A percentile compares a stretch with the other conserved stretches of the same genome.
Conservation (phyloP, 805 yeast species). For the Metschnikowia lochheadii region DNA sequence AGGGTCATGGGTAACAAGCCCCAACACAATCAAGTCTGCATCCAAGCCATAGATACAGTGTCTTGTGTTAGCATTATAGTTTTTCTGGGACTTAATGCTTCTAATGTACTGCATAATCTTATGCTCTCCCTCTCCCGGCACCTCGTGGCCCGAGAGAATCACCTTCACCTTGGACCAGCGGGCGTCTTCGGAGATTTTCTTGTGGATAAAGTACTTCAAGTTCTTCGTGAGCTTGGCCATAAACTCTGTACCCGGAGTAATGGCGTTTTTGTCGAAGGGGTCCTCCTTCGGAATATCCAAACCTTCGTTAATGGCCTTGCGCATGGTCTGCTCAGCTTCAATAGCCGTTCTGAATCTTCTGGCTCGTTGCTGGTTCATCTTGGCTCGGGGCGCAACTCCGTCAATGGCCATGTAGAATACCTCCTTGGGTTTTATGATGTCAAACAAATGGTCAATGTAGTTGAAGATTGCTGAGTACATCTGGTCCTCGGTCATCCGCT, state of each 20-base stretch:
- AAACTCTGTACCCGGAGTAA: conserved; percentile 96
- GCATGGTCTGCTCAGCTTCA: conserved; percentile 79
- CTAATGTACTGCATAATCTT: conserved; percentile 93
- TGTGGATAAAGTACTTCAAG: conserved; percentile 81
- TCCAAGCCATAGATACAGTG: conserved; percentile 95
- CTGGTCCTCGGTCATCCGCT: conserved; percentile 78
- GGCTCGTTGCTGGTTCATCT: conserved; percentile 96
- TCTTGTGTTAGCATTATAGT: conserved; percentile 73
- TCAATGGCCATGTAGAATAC: conserved; percentile 95
- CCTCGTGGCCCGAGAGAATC: conserved; percentile 88
- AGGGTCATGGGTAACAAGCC: conserved; percentile 90
- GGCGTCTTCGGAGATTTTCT: conserved; percentile 80
- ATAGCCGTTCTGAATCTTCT: conserved; percentile 92
- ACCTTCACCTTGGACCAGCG: conserved; percentile 79
- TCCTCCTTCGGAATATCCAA: conserved; percentile 74
- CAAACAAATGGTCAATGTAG: conserved; percentile 90
- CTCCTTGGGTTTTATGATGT: conserved; percentile 79
- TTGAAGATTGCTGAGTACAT: conserved; percentile 90
- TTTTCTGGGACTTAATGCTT: conserved; percentile 65
- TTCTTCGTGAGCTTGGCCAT: conserved; percentile 85
- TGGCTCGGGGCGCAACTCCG: conserved; percentile 98
- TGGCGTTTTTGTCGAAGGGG: conserved; percentile 87
- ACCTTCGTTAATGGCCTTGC: conserved; percentile 71
- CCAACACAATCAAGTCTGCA: conserved; percentile 93
- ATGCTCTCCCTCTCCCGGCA: conserved; percentile 98